Conservation (phyloP, 208 protist genomes). For the Strigomonas galati region DNA sequence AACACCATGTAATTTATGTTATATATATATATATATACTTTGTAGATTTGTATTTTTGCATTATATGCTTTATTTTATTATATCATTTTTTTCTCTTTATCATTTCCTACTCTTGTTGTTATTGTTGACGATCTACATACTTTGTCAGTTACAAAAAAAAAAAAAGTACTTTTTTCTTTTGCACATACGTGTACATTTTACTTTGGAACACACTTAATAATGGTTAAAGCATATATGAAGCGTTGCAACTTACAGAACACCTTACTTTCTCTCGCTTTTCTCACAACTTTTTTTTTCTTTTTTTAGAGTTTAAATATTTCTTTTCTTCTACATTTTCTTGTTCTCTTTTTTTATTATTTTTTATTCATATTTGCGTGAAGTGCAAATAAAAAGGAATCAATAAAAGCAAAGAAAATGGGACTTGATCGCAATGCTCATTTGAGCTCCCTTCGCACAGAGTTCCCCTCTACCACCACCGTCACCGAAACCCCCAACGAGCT, state of each 20-base stretch:
- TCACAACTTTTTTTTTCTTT: not conserved
- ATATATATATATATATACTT: constrained; percentile 23
- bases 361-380: not conserved
- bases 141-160: not conserved
- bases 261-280: too few species aligned
- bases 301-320: not conserved
- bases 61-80: too few species aligned
- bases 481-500: constrained; percentile 37
- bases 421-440: constrained; percentile 37
- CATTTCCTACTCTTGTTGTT: too few species aligned
- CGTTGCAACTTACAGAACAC: too few species aligned
- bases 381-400: too few species aligned
- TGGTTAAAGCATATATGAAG: too few species aligned
- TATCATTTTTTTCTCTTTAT: too few species aligned
- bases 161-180: not conserved
- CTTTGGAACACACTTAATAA: too few species aligned
- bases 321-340: constrained; percentile 9
- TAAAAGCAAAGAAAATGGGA: constrained; percentile 11
- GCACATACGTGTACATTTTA: too few species aligned
- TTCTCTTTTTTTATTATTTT: constrained; percentile 13
- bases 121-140: not conserved
- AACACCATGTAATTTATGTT: too few species aligned
- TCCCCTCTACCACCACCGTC: constrained; percentile 39
- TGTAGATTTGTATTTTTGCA: not conserved
- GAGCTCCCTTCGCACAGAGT: constrained; percentile 33